phyloP scores from a whole-genome alignment of 1,139 yeast genomes.

The Kodamaea suecica region DNA sequence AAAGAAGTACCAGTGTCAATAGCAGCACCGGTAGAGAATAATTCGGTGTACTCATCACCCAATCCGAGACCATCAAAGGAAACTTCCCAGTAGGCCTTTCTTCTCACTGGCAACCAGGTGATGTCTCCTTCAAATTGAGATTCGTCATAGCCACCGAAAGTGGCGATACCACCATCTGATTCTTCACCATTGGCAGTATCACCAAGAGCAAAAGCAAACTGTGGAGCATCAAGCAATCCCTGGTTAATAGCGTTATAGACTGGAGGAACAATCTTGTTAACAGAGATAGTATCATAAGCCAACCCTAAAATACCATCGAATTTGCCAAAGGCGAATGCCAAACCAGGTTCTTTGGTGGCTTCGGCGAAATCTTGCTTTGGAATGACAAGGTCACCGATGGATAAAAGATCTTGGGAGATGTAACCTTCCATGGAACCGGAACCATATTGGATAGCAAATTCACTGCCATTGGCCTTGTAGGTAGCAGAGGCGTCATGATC shows the following conservation, averaged over 20 bases:
- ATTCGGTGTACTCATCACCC: conserved; percentile 86
- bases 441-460: conserved; percentile 84
- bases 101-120: conserved; percentile 94
- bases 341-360: conserved; percentile 95
- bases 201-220: conserved; percentile 88
- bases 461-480: conserved; percentile 81
- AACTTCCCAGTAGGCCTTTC: conserved; percentile 99
- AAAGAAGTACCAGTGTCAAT: conserved; percentile 98
- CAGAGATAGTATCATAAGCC: conserved; percentile 89
- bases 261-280: conserved; percentile 87
- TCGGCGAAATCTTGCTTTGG: conserved; percentile 93
- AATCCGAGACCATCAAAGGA: conserved; percentile 83
- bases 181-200: conserved; percentile 60
- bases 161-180: conserved; percentile 81
- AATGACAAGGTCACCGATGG: conserved; percentile 79
- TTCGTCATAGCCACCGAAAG: conserved; percentile 90
- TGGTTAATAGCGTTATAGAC: conserved; percentile 80
- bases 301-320: conserved; percentile 96
- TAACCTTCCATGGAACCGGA: conserved; percentile 91
- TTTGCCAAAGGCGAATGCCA: conserved; percentile 96
- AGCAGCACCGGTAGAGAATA: conserved; percentile 88
- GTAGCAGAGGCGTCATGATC: conserved; percentile 77
- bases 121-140: conserved; percentile 73
- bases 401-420: conserved; percentile 77
- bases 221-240: conserved; percentile 77